These are phyloP conservation scores for Cystobasidium ongulense DNA, from an alignment of 768 basidiomycete genomes.

Conservation along the genomic window DNA sequence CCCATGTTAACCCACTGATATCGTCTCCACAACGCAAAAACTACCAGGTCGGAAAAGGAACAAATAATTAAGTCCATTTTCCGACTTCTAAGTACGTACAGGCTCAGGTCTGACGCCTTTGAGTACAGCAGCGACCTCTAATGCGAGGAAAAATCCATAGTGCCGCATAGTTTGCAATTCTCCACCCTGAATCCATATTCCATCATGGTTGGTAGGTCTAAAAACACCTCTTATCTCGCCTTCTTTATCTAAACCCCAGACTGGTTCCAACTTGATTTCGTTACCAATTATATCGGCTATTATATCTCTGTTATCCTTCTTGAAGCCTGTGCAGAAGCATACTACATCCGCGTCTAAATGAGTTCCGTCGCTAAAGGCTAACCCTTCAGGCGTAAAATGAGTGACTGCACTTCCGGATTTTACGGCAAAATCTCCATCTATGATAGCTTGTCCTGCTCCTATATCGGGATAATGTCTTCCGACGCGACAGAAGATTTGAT, in stretches of 20 bases:
- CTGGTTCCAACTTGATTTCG: constrained; percentile 48
- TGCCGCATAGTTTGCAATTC: constrained; percentile 21
- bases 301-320: constrained; percentile 8
- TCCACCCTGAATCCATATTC: constrained; percentile 4
- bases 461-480: constrained; percentile 19
- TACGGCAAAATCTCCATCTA: constrained; percentile 59
- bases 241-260: constrained; percentile 62
- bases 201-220: constrained; percentile 28
- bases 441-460: constrained; percentile 49
- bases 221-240: constrained; percentile 55
- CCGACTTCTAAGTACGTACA: too few species aligned
- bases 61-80: too few species aligned
- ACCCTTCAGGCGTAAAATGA: constrained; percentile 48
- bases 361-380: constrained; percentile 52
- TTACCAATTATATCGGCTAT: neutral
- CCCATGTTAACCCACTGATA: too few species aligned
- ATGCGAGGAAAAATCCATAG: constrained; percentile 3
- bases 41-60: too few species aligned
- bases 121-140: constrained; percentile 14
- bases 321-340: constrained; percentile 55
- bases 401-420: constrained; percentile 54
- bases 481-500: constrained; percentile 9
- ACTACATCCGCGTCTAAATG: constrained; percentile 54
- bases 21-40: too few species aligned
- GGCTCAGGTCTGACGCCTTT: constrained; percentile 14